Base-by-base conservation (phyloP, 192 early-diverging fungal genomes). In the Coemansia sp. region DNA sequence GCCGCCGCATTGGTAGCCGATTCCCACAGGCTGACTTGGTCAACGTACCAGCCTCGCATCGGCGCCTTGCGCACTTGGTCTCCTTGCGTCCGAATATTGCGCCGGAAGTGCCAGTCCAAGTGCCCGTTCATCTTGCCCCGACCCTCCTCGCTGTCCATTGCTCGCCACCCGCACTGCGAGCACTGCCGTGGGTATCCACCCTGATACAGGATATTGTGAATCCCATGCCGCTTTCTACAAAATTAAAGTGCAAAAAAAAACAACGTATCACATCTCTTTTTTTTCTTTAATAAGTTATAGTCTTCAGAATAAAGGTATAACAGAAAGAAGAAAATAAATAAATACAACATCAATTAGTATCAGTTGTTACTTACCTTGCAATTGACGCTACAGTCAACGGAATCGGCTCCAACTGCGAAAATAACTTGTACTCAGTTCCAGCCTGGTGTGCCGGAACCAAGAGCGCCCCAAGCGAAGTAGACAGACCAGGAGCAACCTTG, bases 41-140 rank as follows among this genome's bases (percentile, higher is more conserved):
- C 74, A 0, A 95, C 74, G 75, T 91, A 95, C 95, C 94, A 98
- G 35, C 90, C 91, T 35, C 95, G 86, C 29, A 88, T 87, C 40
- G 91, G 70, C n/a, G 89, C 87, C 38, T 88, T 86, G 60, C 90
- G 90, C n/a, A 81, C 87, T 58, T 87, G 85, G 55, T 96, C 92
- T 70, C 90, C 89, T 58, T 89, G 75, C 40, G 58, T 70, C 32
- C 93, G 85, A 46, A 90, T 80, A 71, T 98, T 98, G 74, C 95
- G 92, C 32, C 96, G 83, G 73, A 97, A 98, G 76, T 98, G 96
- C 86, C 92, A 95, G 62, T 98, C 95, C 32, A 98, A 56, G 72
- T 98, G 96, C 38, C 83, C 78, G 54, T 87, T 84, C 85, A 95
- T 90, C 58, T 88, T 86, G 21, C 78, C 76, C 59, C 87, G 80